These are phyloP conservation scores for Phoma sp. DNA, from an alignment of 2,329 filamentous ascomycete species.

Conservation along the genomic window DNA sequence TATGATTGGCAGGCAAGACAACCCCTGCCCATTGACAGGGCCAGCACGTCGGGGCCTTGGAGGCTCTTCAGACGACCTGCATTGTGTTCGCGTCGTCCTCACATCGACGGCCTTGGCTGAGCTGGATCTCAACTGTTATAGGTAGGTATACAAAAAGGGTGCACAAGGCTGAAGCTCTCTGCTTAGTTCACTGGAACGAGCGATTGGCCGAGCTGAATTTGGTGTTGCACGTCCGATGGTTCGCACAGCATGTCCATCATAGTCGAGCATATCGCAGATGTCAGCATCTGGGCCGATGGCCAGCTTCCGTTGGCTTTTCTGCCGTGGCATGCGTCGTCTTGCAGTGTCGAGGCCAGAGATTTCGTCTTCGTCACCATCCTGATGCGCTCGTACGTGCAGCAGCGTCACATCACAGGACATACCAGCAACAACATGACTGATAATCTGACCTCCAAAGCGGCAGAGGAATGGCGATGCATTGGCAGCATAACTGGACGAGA, in stretches of 20 bases:
- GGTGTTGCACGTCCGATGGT: neutral
- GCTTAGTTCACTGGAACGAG: too few species aligned
- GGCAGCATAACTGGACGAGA: conserved; percentile 17
- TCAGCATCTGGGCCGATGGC: conserved; percentile 11
- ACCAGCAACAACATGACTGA: neutral
- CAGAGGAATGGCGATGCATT: neutral
- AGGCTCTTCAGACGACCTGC: conserved; percentile 2
- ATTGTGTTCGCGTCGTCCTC: conserved; percentile 7
- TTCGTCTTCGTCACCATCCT: neutral
- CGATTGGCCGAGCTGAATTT: neutral
- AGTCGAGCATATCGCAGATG: neutral
- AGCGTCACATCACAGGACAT: conserved; percentile 9
- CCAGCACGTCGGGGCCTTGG: neutral
- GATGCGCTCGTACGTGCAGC: neutral
- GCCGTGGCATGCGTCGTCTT: neutral
- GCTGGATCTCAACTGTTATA: too few species aligned
- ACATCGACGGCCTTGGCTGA: neutral
- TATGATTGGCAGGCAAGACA: conserved; percentile 5
- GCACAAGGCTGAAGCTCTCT: too few species aligned
- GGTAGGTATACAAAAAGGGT: too few species aligned
- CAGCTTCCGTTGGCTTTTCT: neutral
- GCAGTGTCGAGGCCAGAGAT: conserved; percentile 1
- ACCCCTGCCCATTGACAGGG: conserved; percentile 11
- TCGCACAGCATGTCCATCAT: too few species aligned
- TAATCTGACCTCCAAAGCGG: conserved; percentile 9